Evolutionary conservation across 768 basidiomycete genomes (phyloP), one percentile per base, ranked within the genome.

Genomic region (Exidia glandulosa): DNA sequence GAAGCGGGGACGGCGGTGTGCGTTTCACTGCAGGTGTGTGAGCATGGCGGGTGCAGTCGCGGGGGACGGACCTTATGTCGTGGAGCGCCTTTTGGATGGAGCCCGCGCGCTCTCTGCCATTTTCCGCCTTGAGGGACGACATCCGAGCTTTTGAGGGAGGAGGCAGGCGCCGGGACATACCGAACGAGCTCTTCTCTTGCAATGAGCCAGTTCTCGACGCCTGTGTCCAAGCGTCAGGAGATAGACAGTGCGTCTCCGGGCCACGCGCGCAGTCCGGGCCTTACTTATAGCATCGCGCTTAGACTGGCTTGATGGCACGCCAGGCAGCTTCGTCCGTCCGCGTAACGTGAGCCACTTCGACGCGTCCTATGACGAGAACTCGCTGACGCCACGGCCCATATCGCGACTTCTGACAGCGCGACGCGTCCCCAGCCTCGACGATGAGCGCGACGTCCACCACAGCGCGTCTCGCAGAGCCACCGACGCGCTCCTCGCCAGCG

Each of bases 401-500:
- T n/a, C n/a, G n/a, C n/a, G n/a, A n/a, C 2, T 10, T 23, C 16
- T 45, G 9, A 19, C 50, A 54, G 50, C 14, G 50, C 6, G 50
- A 54, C 27, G 25, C 50, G 50, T 54, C 50, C 2, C 50, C 50
- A 25, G 50, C 50, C 12, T 54, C 50, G 25, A 54, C 50, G 30
- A 54, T 54, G 30, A 54, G 50, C 50, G 25, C 50, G 25, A 54
- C 50, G 1, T 54, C 50, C 12, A 27, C 25, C 10, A 31, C 14
- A 14, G 50, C 50, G 30, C 27, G 50, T 10, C 50, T 54, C 25
- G 50, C 50, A 9, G 27, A 54, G 30, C 27, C 50, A 13, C 25
- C 50, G 50, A 54, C 50, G 77, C 82, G 30, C 1, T 33, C 47
- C 14, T 29, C 41, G 2, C 16, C 41, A 6, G 41, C 23, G 41